phyloP scores from a whole-genome alignment of 2,329 filamentous ascomycete genomes.

The Acarospora socialis region DNA sequence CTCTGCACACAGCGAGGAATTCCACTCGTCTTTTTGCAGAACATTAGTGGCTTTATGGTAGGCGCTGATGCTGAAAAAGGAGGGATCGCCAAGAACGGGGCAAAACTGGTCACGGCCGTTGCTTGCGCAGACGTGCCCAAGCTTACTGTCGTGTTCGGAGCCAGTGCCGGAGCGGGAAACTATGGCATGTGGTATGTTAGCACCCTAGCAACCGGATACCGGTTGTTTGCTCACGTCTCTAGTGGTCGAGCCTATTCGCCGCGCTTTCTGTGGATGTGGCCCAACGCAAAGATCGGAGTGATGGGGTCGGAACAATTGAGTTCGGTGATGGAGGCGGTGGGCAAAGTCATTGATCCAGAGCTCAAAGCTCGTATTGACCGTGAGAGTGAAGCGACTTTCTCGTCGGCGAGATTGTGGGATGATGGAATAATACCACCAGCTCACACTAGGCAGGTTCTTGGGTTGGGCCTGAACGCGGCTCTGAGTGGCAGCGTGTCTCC shows the following conservation, averaged over 20 bases:
- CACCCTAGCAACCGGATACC: conserved; percentile 2
- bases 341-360: conserved; percentile 64
- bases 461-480: conserved; percentile 56
- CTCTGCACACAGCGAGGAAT: conserved; percentile 82
- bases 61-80: conserved; percentile 82
- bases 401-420: conserved; percentile 81
- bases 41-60: conserved; percentile 98
- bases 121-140: conserved; percentile 91
- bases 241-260: conserved; percentile 84
- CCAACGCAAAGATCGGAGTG: conserved; percentile 86
- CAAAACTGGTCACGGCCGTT: conserved; percentile 90
- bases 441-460: conserved; percentile 59
- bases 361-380: conserved; percentile 73
- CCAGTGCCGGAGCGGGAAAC: conserved; percentile 85
- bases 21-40: conserved; percentile 85
- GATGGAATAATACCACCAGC: conserved; percentile 68
- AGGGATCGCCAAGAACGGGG: conserved; percentile 94
- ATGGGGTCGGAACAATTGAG: conserved; percentile 92
- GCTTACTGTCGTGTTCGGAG: conserved; percentile 91
- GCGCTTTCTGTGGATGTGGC: conserved; percentile 91
- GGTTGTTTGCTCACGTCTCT: conserved; percentile 7
- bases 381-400: conserved; percentile 81
- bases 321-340: conserved; percentile 88
- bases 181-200: conserved; percentile 76
- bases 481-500: conserved; percentile 50